Evolutionary conservation across 768 basidiomycete species (phyloP).

Genomic region (Phylloporus sp.): DNA sequence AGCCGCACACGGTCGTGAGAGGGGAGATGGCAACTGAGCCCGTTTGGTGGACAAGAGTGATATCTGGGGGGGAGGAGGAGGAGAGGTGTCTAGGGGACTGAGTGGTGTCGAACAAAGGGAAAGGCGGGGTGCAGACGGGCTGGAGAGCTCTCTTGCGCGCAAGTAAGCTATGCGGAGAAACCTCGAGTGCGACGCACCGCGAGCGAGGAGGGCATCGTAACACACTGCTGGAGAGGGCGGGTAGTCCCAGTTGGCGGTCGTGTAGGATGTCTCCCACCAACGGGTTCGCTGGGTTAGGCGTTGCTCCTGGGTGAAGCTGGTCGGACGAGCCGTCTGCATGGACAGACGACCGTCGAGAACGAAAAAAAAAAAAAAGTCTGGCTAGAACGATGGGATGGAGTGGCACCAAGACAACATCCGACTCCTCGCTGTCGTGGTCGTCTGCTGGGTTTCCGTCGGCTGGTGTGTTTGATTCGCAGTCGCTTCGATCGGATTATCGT

Average conservation of each 20-base stretch:
- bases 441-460: background rate
- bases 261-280: constrained; percentile 11
- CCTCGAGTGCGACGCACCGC: constrained; percentile 27
- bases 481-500: constrained; percentile 26
- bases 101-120: background rate
- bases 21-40: too few species aligned
- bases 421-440: background rate
- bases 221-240: constrained; percentile 12
- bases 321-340: constrained; percentile 14
- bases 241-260: constrained; percentile 20
- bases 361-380: background rate
- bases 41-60: too few species aligned
- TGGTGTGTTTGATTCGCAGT: background rate
- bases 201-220: constrained; percentile 21
- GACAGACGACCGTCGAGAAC: constrained; percentile 6
- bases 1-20: constrained; percentile 1
- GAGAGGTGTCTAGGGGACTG: background rate
- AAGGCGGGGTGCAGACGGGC: background rate
- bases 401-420: background rate
- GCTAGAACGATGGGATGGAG: background rate
- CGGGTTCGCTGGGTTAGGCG: constrained; percentile 1
- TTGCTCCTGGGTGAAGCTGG: constrained; percentile 3
- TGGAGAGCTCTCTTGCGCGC: constrained; percentile 6
- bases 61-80: background rate
- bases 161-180: constrained; percentile 24